Base-by-base conservation (phyloP, 495 filamentous ascomycete species). In the Copromyces sp. region DNA sequence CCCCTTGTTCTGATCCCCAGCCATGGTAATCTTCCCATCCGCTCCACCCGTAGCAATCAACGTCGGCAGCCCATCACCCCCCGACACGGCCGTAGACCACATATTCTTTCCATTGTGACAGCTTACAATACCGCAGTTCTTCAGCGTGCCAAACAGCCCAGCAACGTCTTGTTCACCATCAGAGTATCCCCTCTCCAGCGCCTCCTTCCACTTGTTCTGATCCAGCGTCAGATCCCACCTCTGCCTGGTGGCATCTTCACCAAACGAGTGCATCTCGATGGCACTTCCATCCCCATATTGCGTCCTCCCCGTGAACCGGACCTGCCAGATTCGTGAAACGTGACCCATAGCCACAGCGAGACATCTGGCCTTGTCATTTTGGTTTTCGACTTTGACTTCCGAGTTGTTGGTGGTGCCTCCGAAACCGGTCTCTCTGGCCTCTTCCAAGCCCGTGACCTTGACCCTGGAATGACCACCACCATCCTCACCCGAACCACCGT, bases 21-120 rank as follows among this genome's bases (percentile, higher is more conserved):
- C 77, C 11, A 87, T 71, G 0, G 78, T 81, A 37, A 89, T 81
- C 73, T 87, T 83, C 14, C 94, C 92, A 83, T 99, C 95, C 24
- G 91, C 89, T n/a, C 93, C 95, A 3, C 95, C 95, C 47, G 92
- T 95, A n/a, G 89, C 89, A 73, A 96, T 78, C 0, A 88, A 69
- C 3, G 79, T 71, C 12, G 71, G 11, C n/a, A 39, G 12, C 75
- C 78, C 8, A 80, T 73, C 39, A 77, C 72, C 9, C 74, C 74
- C 7, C n/a, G 75, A 74, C 9, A 91, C 77, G 12, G 87, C 89
- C 37, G 88, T 81, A 2, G 93, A 90, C 94, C 94, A 98, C n/a
- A 98, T 89, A 77, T 97, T 92, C 79, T 98, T 98, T 39, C 95
- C 95, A 39, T 81, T 84, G 78, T 99, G 95, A 68, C 86, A 88